Conservation (phyloP, 164 flowering plant genomes). For the Nymphaea thermarum region DNA sequence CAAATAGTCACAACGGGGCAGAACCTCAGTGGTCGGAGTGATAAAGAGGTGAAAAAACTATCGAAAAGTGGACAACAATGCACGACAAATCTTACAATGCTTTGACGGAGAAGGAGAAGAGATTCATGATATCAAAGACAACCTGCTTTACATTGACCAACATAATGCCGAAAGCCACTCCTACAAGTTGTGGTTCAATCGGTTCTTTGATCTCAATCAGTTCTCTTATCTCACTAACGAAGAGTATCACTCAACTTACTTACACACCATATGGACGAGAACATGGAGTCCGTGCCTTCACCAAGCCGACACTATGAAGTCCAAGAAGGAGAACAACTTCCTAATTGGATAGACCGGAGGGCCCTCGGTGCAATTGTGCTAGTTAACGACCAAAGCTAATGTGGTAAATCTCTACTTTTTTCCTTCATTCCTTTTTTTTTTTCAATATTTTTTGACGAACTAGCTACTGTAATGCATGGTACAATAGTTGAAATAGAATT, state of each 20-base stretch:
- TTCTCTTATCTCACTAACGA: constrained; percentile 37
- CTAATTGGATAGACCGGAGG: constrained; percentile 83
- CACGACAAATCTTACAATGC: too few species aligned
- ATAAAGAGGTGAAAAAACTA: constrained; percentile 27
- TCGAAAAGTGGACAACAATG: constrained; percentile 44
- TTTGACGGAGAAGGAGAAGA: constrained; percentile 27
- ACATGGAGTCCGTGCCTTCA: constrained; percentile 12
- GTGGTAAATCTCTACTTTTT: background rate
- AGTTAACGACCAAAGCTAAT: constrained; percentile 64
- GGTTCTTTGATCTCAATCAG: constrained; percentile 32
- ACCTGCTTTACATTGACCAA: constrained; percentile 37
- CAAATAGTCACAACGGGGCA: constrained; percentile 12
- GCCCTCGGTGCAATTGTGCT: constrained; percentile 55
- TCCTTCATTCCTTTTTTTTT: too few species aligned
- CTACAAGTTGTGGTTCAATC: constrained; percentile 27
- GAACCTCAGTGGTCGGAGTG: constrained; percentile 12
- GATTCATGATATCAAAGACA: constrained; percentile 25
- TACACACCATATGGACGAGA: constrained; percentile 29
- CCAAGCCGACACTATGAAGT: constrained; percentile 36
- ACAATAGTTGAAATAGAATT: constrained; percentile 24
- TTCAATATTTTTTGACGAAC: background rate
- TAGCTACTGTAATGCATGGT: constrained; percentile 24
- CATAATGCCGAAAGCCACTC: constrained; percentile 37
- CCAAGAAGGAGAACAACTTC: constrained; percentile 45
- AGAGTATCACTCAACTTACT: constrained; percentile 23